These are phyloP conservation scores for Colletotrichum trifolii DNA, from an alignment of 2,329 filamentous ascomycete genomes.

Conservation along the genomic window DNA sequence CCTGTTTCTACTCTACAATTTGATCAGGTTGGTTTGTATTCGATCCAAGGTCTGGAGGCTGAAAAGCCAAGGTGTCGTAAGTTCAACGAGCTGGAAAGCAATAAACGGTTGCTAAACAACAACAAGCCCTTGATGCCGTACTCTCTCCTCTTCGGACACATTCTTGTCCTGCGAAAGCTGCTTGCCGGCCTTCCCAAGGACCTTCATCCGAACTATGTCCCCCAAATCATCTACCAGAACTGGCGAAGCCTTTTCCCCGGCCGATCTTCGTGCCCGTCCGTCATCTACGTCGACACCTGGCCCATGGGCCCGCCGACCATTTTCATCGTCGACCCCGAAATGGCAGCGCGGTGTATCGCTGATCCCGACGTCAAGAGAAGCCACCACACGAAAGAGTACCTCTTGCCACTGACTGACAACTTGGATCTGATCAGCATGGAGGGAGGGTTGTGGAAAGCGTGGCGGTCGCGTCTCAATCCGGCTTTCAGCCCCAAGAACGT, in stretches of 20 bases:
- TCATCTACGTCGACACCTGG: constrained; percentile 45
- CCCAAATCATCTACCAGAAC: constrained; percentile 25
- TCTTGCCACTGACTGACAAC: constrained; percentile 45
- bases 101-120: background rate
- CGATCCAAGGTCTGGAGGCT: constrained; percentile 12
- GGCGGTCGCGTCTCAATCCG: constrained; percentile 48
- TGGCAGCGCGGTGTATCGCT: constrained; percentile 39
- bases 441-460: constrained; percentile 43
- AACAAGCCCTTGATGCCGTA: constrained; percentile 31
- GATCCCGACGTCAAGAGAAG: constrained; percentile 40
- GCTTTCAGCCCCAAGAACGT: constrained; percentile 52
- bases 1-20: background rate
- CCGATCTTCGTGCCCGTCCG: constrained; percentile 43
- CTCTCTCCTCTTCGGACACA: constrained; percentile 27
- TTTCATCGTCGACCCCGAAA: constrained; percentile 38
- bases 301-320: constrained; percentile 39
- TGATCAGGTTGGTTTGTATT: constrained; percentile 17
- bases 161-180: constrained; percentile 19
- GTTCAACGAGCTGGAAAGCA: background rate
- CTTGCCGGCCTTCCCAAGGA: constrained; percentile 15
- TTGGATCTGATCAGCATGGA: constrained; percentile 47
- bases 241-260: constrained; percentile 24
- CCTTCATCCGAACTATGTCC: constrained; percentile 19
- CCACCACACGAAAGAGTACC: constrained; percentile 42
- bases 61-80: constrained; percentile 18